Conservation (phyloP, 2,329 filamentous ascomycete species). For the Trichoderma sp. region DNA sequence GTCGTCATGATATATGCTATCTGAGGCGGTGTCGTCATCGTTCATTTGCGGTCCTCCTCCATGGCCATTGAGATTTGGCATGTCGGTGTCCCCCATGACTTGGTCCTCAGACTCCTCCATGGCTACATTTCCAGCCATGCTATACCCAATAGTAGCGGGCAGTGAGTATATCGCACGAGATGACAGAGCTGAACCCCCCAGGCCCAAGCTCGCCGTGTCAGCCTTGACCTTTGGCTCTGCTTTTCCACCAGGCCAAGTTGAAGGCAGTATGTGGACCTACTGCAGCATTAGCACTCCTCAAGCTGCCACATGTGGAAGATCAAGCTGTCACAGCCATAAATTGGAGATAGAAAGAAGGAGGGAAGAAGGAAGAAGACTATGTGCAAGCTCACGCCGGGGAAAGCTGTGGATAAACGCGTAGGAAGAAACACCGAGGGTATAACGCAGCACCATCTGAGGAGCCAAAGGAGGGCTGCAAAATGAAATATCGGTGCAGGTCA, state of each 20-base stretch:
- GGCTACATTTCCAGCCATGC: conserved; percentile 25
- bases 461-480: background rate
- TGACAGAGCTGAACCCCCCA: background rate
- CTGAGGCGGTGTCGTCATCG: conserved; percentile 34
- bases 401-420: background rate
- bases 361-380: background rate
- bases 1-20: conserved; percentile 36
- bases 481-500: background rate
- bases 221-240: background rate
- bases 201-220: background rate
- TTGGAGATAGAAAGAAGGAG: no score
- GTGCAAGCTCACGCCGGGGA: background rate
- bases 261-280: background rate
- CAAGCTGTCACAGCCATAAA: background rate
- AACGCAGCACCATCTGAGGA: background rate
- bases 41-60: conserved; percentile 17
- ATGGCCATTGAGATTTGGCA: conserved; percentile 26
- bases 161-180: background rate
- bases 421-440: background rate
- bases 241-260: background rate
- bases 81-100: conserved; percentile 41
- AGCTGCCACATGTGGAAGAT: background rate
- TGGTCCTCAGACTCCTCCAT: conserved; percentile 48
- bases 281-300: background rate
- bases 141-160: background rate